These are phyloP conservation scores for Debaryomyces hansenii DNA, from an alignment of 805 yeast genomes.

Conservation along the genomic window DNA sequence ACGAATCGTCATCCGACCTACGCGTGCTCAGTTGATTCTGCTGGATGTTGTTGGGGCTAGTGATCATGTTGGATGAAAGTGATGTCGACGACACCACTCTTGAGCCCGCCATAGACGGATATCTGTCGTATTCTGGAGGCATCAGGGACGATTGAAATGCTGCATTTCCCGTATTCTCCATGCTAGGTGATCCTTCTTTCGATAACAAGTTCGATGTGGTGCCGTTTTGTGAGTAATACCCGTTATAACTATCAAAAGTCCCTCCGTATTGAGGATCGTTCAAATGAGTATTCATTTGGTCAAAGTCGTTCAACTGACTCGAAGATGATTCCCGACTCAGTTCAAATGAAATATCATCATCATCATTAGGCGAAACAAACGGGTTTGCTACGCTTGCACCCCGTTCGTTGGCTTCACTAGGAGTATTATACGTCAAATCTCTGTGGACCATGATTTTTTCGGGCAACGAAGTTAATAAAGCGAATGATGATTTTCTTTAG, in stretches of 20 bases:
- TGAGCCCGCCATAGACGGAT: conserved; percentile 61
- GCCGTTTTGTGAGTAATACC: conserved; percentile 42
- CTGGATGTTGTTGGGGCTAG: conserved; percentile 6
- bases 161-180: no score
- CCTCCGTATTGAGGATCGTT: conserved; percentile 5
- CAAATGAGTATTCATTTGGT: neutral
- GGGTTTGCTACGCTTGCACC: conserved; percentile 3
- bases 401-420: conserved; percentile 14
- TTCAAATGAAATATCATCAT: conserved; percentile 9
- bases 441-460: conserved; percentile 9
- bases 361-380: conserved; percentile 9
- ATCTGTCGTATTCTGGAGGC: conserved; percentile 66
- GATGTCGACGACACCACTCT: conserved; percentile 55
- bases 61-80: conserved; percentile 18
- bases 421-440: conserved; percentile 17
- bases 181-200: conserved; percentile 26
- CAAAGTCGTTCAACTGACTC: conserved; percentile 7
- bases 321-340: conserved; percentile 7
- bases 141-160: conserved; percentile 50
- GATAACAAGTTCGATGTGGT: conserved; percentile 22
- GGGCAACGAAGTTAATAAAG: no score
- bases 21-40: conserved; percentile 3
- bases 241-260: conserved; percentile 32
- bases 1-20: conserved; percentile 18
- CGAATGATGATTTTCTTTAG: conserved; percentile 54